These are phyloP conservation scores for Ophiostoma perfectum DNA, from an alignment of 2,329 filamentous ascomycete species.

Conservation along the genomic window DNA sequence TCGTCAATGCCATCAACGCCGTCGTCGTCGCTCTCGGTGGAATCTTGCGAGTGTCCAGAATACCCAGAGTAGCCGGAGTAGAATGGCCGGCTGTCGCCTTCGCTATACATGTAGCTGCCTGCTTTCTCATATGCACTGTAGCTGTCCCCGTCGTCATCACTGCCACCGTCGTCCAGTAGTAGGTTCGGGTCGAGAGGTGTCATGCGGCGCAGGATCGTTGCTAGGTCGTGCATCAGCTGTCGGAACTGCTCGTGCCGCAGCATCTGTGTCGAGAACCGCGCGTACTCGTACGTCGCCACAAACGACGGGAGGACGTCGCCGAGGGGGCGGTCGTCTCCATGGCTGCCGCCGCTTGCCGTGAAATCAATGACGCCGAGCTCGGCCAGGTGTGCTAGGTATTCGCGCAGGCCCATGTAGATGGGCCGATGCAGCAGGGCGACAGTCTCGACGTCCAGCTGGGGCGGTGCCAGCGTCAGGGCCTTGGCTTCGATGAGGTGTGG, in stretches of 20 bases:
- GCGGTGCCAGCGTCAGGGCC: slow-evolving; percentile 76
- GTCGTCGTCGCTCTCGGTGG: slow-evolving; percentile 23
- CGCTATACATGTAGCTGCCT: slow-evolving; percentile 27
- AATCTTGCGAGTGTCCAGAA: slow-evolving; percentile 4
- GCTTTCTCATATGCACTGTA: slow-evolving; percentile 33
- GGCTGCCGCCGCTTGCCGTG: background rate
- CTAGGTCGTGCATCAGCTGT: slow-evolving; percentile 76
- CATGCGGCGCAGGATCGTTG: slow-evolving; percentile 74
- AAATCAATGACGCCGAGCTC: slow-evolving; percentile 56
- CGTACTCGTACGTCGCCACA: slow-evolving; percentile 70
- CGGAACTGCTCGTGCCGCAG: slow-evolving; percentile 68
- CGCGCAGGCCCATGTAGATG: slow-evolving; percentile 65
- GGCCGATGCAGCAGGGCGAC: slow-evolving; percentile 67
- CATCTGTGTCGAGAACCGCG: slow-evolving; percentile 70
- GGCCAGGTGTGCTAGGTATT: slow-evolving; percentile 69
- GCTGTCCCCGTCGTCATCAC: slow-evolving; percentile 26
- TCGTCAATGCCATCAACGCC: slow-evolving; percentile 41
- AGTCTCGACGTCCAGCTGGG: slow-evolving; percentile 59
- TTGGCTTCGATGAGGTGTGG: slow-evolving; percentile 89
- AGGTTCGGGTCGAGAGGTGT: slow-evolving; percentile 52
- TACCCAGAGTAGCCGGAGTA: slow-evolving; percentile 26
- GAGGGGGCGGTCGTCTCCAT: slow-evolving; percentile 12
- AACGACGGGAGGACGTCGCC: slow-evolving; percentile 52
- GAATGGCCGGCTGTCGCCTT: slow-evolving; percentile 36
- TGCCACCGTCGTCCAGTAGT: slow-evolving; percentile 36